Evolutionary conservation across 2,329 filamentous ascomycete genomes (phyloP).

Genomic region (Aspergillus quadrilineatus): DNA sequence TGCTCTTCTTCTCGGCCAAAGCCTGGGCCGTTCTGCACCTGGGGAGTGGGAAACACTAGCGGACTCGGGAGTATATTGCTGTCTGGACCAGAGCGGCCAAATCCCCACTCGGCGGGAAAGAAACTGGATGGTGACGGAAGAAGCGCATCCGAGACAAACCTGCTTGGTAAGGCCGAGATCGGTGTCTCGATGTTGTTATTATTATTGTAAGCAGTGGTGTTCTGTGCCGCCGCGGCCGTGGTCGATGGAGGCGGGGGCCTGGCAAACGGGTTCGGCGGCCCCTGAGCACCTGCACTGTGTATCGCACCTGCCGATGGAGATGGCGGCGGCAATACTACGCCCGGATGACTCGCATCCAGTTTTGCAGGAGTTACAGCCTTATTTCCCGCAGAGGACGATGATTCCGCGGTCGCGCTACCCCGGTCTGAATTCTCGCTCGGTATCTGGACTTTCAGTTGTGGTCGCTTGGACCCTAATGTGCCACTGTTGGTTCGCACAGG

Average conservation of each 20-base stretch:
- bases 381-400: conserved; percentile 60
- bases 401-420: conserved; percentile 70
- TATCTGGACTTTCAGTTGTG: conserved; percentile 89
- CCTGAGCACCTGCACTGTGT: conserved; percentile 84
- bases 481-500: conserved; percentile 77
- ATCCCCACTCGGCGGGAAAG: conserved; percentile 88
- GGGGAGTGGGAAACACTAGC: conserved; percentile 85
- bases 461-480: conserved; percentile 67
- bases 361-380: conserved; percentile 60
- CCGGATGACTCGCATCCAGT: conserved; percentile 59
- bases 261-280: conserved; percentile 93
- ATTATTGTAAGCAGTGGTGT: conserved; percentile 44
- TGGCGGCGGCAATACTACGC: conserved; percentile 84
- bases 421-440: conserved; percentile 83
- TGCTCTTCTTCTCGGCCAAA: conserved; percentile 44
- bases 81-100: conserved; percentile 61
- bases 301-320: conserved; percentile 85
- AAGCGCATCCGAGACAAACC: conserved; percentile 84
- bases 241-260: conserved; percentile 71
- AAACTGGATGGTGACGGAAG: conserved; percentile 89
- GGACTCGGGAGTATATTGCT: conserved; percentile 89
- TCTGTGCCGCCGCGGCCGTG: conserved; percentile 26
- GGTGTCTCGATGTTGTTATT: conserved; percentile 65
- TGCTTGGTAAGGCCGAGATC: conserved; percentile 87
- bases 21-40: conserved; percentile 41